Base-by-base conservation (phyloP, 1,284 basidiomycete species). In the Trametes hirsuta region DNA sequence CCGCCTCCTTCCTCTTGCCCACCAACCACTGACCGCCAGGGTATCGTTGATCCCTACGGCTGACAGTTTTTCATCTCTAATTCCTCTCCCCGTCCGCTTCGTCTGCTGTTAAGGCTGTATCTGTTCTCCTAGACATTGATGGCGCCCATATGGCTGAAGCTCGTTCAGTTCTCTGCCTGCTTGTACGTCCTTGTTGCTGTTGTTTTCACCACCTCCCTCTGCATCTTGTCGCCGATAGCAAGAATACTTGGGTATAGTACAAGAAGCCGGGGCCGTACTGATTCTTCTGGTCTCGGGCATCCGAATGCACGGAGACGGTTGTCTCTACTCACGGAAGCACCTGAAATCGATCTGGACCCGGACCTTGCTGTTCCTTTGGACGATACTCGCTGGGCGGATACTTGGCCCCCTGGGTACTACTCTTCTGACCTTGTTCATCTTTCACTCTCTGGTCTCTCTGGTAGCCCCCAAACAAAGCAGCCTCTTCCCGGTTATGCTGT, bases 401-500 rank as follows among this genome's bases (percentile, higher is more conserved):
- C 41, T 39, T 66, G 61, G 64, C 59, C 64, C 12, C 41, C 47
- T 21, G 59, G 59, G 9, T 63, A 59, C 37, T 45, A 59, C 14
- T 55, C 59, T 15, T 55, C 64, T 1, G 57, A 66, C 14, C 24
- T 44, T 15, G 34, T 62, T 6, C 25, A 54, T 49, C 9, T 65
- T 4, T 49, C 59, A 35, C 51, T 8, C 50, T 39, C 42, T 11
- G 22, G 47, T 30, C 39, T 11, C 44, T 34, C 15, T 42, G n/a
- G 18, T 18, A 41, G 35, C 8, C 1, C 30, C 30, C 30, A 30
- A 36, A 34, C 18, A 22, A 21, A 25, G 25, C 4, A 45, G 39
- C 5, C 44, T 49, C 35, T 39, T 34, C 24, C 53, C 48, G 42
- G 58, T 14, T 50, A 53, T 44, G 40, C 45, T 3, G 46, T 72